phyloP scores from a whole-genome alignment of 2,329 filamentous ascomycete species.

The Talaromyces sp. region DNA sequence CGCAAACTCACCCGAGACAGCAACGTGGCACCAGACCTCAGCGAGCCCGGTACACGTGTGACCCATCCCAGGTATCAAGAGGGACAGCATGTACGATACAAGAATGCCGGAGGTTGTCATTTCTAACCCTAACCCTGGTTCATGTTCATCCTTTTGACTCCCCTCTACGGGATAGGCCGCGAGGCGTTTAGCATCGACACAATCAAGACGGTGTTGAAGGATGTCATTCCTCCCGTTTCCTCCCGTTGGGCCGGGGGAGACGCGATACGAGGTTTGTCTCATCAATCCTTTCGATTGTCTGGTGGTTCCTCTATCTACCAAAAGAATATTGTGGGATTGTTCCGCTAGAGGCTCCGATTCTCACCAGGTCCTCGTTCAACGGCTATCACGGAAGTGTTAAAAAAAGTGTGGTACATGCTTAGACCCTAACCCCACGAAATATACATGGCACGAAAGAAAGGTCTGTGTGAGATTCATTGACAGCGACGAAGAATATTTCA shows the following conservation, averaged over 20 bases:
- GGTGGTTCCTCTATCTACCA: background rate
- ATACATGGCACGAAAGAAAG: background rate
- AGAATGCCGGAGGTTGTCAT: background rate
- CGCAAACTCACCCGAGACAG: background rate
- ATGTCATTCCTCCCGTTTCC: background rate
- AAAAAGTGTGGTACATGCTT: background rate
- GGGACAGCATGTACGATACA: conserved; percentile 1
- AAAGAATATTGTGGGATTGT: background rate
- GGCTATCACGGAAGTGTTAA: background rate
- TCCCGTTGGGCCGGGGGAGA: background rate
- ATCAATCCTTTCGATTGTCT: background rate
- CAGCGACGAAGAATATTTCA: background rate
- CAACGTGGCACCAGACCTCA: background rate
- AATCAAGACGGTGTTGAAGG: background rate
- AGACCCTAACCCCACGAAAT: background rate
- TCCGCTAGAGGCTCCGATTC: background rate
- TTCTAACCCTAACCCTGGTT: background rate
- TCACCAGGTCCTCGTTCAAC: background rate
- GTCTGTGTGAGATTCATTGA: background rate
- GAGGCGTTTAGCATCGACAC: background rate
- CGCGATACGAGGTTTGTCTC: background rate
- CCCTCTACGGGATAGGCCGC: background rate
- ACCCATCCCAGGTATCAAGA: background rate
- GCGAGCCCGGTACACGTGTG: background rate
- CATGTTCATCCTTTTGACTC: no score